These are phyloP conservation scores for Bacidia gigantensis DNA, from an alignment of 495 filamentous ascomycete species.

Conservation along the genomic window DNA sequence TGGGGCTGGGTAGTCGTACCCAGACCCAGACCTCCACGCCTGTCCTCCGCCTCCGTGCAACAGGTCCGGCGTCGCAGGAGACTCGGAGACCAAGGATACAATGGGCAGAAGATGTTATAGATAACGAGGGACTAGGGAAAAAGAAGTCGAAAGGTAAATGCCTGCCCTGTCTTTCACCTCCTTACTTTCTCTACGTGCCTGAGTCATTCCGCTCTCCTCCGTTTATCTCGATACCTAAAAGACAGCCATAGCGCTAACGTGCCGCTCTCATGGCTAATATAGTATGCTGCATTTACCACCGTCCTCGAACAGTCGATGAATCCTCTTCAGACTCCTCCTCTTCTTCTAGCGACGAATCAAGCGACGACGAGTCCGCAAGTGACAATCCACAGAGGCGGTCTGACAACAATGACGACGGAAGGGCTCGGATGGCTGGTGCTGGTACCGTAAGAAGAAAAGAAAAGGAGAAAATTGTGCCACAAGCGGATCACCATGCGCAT, in stretches of 20 bases:
- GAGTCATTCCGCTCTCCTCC: too few relatives aligned
- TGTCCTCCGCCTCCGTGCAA: conserved; percentile 18
- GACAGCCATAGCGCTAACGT: too few relatives aligned
- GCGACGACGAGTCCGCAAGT: conserved; percentile 15
- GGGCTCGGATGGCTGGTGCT: conserved; percentile 13
- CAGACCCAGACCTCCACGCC: conserved; percentile 9
- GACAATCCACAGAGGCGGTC: conserved; percentile 28
- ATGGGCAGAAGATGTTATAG: conserved; percentile 88
- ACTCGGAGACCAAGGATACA: conserved; percentile 41
- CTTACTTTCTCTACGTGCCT: not conserved
- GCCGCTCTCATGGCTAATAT: not conserved
- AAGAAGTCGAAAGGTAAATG: conserved; percentile 81
- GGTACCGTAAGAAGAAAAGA: conserved; percentile 10
- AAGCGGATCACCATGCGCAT: not conserved
- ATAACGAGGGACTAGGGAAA: conserved; percentile 90
- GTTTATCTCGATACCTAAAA: too few relatives aligned
- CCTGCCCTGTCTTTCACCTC: not conserved
- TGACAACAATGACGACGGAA: conserved; percentile 23
- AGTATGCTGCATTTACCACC: conserved; percentile 99
- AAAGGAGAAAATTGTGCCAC: conserved; percentile 10
- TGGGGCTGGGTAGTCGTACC: not conserved
- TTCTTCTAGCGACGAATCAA: conserved; percentile 37
- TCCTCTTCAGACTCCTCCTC: conserved; percentile 58
- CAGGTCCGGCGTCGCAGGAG: conserved; percentile 1
- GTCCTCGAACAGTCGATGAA: conserved; percentile 67